phyloP scores from a whole-genome alignment of 2,329 filamentous ascomycete genomes.

The Albophoma yamanashiensis region DNA sequence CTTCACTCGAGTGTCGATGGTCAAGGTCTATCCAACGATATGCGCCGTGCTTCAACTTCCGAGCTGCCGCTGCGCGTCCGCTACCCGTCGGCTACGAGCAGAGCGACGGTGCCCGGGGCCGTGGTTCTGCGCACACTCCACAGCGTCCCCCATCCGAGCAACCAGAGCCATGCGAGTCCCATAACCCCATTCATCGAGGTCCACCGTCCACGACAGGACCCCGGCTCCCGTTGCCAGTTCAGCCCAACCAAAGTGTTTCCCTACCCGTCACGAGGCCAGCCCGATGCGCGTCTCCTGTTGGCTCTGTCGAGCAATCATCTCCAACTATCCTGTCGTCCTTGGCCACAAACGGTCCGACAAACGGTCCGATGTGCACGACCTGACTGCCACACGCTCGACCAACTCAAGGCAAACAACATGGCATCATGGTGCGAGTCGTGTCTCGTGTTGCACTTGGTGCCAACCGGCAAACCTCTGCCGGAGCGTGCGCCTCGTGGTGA shows the following conservation, averaged over 20 bases:
- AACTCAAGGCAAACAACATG: not conserved
- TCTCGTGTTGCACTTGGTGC: not conserved
- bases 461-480: not conserved
- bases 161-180: not conserved
- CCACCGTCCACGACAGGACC: not conserved
- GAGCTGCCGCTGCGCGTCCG: not conserved
- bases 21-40: too few species aligned
- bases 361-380: not conserved
- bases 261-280: not conserved
- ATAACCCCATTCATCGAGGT: not conserved
- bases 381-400: not conserved
- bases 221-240: not conserved
- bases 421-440: not conserved
- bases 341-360: not conserved
- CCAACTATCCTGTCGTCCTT: not conserved
- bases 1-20: not conserved
- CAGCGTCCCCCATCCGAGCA: not conserved
- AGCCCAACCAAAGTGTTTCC: not conserved
- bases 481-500: not conserved
- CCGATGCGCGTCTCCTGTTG: not conserved
- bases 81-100: not conserved
- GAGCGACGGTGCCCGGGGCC: not conserved
- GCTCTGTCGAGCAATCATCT: not conserved
- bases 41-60: not conserved
- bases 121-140: not conserved